Conservation (phyloP, 1,139 yeast species). For the Sporopachydermia cereana region DNA sequence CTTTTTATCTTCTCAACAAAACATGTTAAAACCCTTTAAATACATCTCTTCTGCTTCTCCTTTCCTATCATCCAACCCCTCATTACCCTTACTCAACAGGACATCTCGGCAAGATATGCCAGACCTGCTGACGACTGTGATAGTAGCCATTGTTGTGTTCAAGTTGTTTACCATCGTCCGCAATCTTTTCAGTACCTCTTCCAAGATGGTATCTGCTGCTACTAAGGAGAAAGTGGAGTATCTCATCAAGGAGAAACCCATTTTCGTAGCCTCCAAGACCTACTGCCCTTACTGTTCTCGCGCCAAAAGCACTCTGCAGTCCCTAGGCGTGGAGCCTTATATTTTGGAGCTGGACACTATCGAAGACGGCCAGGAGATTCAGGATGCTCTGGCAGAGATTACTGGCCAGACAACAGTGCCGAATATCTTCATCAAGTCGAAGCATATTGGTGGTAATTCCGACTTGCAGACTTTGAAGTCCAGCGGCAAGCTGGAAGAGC, state of each 20-base stretch:
- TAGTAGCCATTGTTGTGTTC: not conserved
- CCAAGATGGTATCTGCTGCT: constrained; percentile 7
- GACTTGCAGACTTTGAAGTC: constrained; percentile 56
- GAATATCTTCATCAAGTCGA: constrained; percentile 76
- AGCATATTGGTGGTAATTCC: constrained; percentile 92
- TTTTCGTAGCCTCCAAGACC: constrained; percentile 80
- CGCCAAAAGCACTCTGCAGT: constrained; percentile 8
- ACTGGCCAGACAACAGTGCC: constrained; percentile 94
- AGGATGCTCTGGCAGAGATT: constrained; percentile 60
- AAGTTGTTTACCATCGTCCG: constrained; percentile 19
- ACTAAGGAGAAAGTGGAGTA: constrained; percentile 39
- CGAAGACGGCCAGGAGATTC: constrained; percentile 55
- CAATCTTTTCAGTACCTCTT: constrained; percentile 24
- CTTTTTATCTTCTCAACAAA: too few species aligned
- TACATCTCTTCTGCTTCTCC: too few species aligned
- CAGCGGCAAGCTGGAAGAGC: constrained; percentile 27
- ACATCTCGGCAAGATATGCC: too few species aligned
- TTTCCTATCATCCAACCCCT: not conserved
- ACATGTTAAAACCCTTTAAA: too few species aligned
- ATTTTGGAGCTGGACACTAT: constrained; percentile 10
- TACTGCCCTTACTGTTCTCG: constrained; percentile 24
- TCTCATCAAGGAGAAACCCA: constrained; percentile 52
- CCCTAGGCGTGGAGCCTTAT: constrained; percentile 6
- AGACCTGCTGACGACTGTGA: not conserved
- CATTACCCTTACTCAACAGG: not conserved